Conservation (phyloP, 1,139 yeast genomes). For the Arxiozyma heterogenica region DNA sequence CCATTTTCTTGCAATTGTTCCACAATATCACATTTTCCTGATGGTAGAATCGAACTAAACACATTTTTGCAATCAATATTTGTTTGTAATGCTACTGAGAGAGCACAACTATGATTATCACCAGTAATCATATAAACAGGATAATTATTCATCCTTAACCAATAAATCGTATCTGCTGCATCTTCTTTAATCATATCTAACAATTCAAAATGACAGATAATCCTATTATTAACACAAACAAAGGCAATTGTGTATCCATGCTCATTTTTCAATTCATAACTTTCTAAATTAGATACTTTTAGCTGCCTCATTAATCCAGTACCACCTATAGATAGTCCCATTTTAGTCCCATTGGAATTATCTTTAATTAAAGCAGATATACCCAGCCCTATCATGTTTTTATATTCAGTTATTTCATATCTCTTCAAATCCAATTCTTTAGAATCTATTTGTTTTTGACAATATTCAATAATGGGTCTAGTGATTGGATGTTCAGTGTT, state of each 20-base stretch:
- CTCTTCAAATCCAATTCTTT: slow-evolving; percentile 1
- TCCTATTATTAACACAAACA: slow-evolving; percentile 44
- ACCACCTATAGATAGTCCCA: slow-evolving; percentile 20
- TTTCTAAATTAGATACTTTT: background rate
- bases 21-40: slow-evolving; percentile 64
- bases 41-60: slow-evolving; percentile 71
- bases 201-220: slow-evolving; percentile 58
- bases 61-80: slow-evolving; percentile 60
- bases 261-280: slow-evolving; percentile 9
- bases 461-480: slow-evolving; percentile 45
- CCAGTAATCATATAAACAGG: slow-evolving; percentile 90
- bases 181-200: slow-evolving; percentile 64
- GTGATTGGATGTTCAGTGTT: slow-evolving; percentile 88
- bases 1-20: slow-evolving; percentile 41
- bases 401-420: slow-evolving; percentile 33
- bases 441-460: slow-evolving; percentile 16
- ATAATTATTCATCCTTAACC: slow-evolving; percentile 46
- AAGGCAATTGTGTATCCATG: slow-evolving; percentile 32
- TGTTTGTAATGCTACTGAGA: slow-evolving; percentile 52
- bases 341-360: slow-evolving; percentile 50
- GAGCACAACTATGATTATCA: slow-evolving; percentile 59
- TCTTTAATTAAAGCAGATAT: slow-evolving; percentile 31
- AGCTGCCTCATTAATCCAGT: background rate
- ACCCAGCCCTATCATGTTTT: slow-evolving; percentile 64
- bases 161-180: slow-evolving; percentile 50